Evolutionary conservation across 495 filamentous ascomycete species (phyloP), one percentile per base, ranked within the genome.

Genomic region (Penicillium waksmanii): DNA sequence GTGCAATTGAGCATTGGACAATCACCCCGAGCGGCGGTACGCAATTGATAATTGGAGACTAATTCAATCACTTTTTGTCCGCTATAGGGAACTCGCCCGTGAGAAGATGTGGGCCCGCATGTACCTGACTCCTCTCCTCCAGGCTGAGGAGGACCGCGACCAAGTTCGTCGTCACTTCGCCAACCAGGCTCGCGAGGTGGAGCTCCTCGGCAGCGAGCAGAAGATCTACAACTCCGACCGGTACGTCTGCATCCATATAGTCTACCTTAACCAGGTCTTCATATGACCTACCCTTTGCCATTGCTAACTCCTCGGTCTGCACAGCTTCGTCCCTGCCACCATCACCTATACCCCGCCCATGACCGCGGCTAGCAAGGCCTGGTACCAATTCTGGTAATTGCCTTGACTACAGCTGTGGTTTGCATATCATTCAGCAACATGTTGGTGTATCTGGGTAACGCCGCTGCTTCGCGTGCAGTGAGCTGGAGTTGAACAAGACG

Each of bases 41-140:
- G 35, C 47, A 18, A 3, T 21, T n/a, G 11, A 18, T 7, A 43
- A 53, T 13, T 8, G 10, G 44, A 42, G 15, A 25, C 11, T 23
- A 38, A 5, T 33, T 35, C 66, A 33, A 66, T 21, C 49, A 4
- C 47, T 48, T 23, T 53, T 55, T n/a, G 42, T 43, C 38, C n/a
- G 15, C 31, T 27, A 55, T 64, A 97, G 94, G 70, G 95, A 98
- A 72, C 89, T 96, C 60, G 90, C 87, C 53, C 91, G 95, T 47
- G 95, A 98, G 70, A 98, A 98, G 81, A 93, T 97, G 84, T 98
- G 95, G 95, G 82, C 88, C 46, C 89, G 95, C 64, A 93, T 98
- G 66, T 85, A 98, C 73, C 80, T 98, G 50, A 92, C 92, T 70
- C 95, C 95, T 33, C 74, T 95, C 62, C 87, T 98, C 52, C 93